Base-by-base conservation (phyloP, 2,329 filamentous ascomycete genomes). In the Cercospora sesami region DNA sequence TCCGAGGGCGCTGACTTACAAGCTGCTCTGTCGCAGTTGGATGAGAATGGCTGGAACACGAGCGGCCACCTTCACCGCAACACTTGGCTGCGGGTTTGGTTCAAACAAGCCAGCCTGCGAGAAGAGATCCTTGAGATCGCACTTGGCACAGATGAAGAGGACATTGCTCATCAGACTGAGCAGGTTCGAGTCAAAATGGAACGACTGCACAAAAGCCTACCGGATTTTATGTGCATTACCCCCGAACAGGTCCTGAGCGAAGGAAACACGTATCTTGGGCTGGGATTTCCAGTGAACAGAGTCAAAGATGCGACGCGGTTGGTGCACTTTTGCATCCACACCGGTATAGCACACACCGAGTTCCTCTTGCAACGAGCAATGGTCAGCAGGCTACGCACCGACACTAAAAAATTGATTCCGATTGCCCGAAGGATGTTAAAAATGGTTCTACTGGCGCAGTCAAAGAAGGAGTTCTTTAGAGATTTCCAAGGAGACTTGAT, bases 41-140 rank as follows among this genome's bases (percentile, higher is more conserved):
- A 87, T 66, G 69, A 75, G 0, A 76, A 83, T 42, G 86, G 86
- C 0, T 88, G 86, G 85, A 86, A 85, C 39, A 82, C 79, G 0
- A 73, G 79, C 1, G 83, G 83, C 0, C 73, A 76, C 0, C 71
- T 86, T 0, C 78, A 82, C 21, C 74, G 82, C 0, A 78, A 80
- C 0, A 87, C 85, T 0, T 80, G 83, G 64, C 72, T 79, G 0
- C 79, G 86, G 28, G 81, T 84, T 0, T 82, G 83, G 55, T 79
- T 80, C 1, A 79, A 82, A 10, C 80, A 88, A 39, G 82, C 83
- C 2, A 73, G 80, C 0, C 80, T 89, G 7, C 80, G 85, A 2
- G 87, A 89, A 68, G 86, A 89, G 59, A 83, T 89, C 4, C 79
- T 89, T 4, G 85, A 88, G 69, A 80, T 89, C 23, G 86, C 86